Evolutionary conservation across 352 stramenopile species (phyloP), one percentile per base, ranked within the genome.

Genomic region (Globisporangium polare): DNA sequence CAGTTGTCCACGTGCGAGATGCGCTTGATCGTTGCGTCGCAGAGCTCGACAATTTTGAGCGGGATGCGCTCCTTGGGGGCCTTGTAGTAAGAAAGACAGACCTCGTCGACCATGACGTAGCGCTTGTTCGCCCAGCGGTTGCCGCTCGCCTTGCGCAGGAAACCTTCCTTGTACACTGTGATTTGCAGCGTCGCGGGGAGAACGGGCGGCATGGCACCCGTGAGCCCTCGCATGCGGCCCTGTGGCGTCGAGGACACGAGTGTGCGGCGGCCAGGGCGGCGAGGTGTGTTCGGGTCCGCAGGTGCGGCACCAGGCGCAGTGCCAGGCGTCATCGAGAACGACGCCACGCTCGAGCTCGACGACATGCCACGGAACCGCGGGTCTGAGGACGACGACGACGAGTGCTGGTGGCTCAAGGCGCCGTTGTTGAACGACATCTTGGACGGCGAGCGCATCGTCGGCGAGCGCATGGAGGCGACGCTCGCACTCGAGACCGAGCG

Each of bases 61-160:
- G 88, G 88, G 53, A 95, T 90, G 57, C 80, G 80, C 56, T 95
- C 87, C 35, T 91, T 92, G 18, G 86, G 74, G 0, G 74, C 78
- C 72, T 94, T 95, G 77, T 94, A 95, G 69, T 91, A 92, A 17
- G 87, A 88, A 51, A 95, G 62, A 58, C 83, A 94, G 5, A 84
- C 71, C 53, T 94, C 83, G 56, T 96, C 88, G 17, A 95, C 75
- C 67, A 95, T 85, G 42, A 96, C 88, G 66, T 95, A 93, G 4
- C 88, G 85, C 67, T 95, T 95, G 17, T 75, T 91, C 5, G 88
- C 88, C 77, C 85, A 89, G 5, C 83, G 84, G 66, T 85, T 88
- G 3, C 86, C 86, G 27, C 84, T 95, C 17, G 83, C 81, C 60
- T 91, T 95, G 65, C 82, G 84, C 46, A 96, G 51, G 60, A 88